These are phyloP conservation scores for Xylaria sp. DNA, from an alignment of 2,329 filamentous ascomycete genomes.

Conservation along the genomic window DNA sequence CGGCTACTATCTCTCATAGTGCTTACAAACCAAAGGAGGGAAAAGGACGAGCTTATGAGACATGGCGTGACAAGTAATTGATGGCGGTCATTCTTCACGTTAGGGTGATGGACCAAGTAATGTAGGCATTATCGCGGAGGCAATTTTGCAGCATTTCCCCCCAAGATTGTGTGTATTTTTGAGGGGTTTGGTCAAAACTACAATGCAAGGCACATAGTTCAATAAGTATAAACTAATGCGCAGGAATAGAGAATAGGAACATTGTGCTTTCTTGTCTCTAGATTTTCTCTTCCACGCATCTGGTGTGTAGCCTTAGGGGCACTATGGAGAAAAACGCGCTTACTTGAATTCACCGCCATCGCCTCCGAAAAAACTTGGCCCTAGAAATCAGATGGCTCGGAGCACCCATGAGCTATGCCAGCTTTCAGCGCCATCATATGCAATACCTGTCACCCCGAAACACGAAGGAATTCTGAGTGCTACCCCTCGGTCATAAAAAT, in stretches of 20 bases:
- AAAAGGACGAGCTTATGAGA: neutral
- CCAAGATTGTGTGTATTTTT: neutral
- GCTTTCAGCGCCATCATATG: constrained; percentile 30
- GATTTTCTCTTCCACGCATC: constrained; percentile 28
- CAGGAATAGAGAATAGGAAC: neutral
- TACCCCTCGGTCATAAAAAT: constrained; percentile 11
- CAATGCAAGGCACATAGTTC: neutral
- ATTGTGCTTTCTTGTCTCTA: constrained; percentile 16
- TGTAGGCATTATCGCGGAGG: neutral
- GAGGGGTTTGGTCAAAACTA: too few relatives aligned
- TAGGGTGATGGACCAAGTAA: neutral
- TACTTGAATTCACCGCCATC: constrained; percentile 32
- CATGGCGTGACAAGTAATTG: neutral
- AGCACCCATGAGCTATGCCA: constrained; percentile 15
- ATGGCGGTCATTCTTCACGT: neutral
- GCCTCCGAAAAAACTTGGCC: neutral
- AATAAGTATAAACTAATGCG: neutral
- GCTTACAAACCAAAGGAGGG: neutral
- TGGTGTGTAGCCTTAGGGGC: constrained; percentile 9
- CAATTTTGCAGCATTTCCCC: constrained; percentile 7
- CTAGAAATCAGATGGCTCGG: neutral
- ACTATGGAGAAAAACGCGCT: constrained; percentile 25
- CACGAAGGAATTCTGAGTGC: constrained; percentile 1
- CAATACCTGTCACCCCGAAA: constrained; percentile 30
- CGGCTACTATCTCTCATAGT: too few relatives aligned